Base-by-base conservation (phyloP, 345 rosid species). In the Kernera saxatilis region DNA sequence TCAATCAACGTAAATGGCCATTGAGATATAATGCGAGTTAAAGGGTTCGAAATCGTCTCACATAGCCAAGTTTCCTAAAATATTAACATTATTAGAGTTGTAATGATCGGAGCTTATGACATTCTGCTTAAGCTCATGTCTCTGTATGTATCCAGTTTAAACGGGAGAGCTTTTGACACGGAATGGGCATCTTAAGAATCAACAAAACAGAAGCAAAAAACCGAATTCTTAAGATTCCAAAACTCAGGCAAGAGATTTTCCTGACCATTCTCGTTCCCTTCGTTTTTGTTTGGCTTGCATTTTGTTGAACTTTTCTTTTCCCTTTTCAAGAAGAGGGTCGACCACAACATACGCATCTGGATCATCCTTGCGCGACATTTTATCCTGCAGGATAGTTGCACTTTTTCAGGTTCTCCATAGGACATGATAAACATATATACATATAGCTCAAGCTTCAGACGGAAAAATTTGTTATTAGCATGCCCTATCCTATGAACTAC, bases 241-340 rank as follows among this genome's bases (percentile, higher is more conserved):
- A 51, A 48, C 41, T 89, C 84, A 94, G 32, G 87, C 86, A 70
- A 94, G 98, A 76, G 98, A 89, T 64, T 79, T 85, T 33, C 99
- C 93, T 41, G 98, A 96, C 98, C 98, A 92, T 84, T 94, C 99
- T 19, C 94, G 82, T 33, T 84, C 92, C 59, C 72, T 70, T 59
- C 87, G 82, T 77, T 92, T 94, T 72, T 88, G 93, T 79, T 89
- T 89, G 63, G 99, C 97, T 80, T 79, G 89, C 89, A 92, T 92
- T 74, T 74, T 78, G 77, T 94, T 94, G 79, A 94, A 94, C 72
- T 94, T 94, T 71, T 89, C 99, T 77, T 88, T 94, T 60, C 99
- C 98, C 70, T 94, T 94, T 82, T 92, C 93, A 76, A 94, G 72
- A 39, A 91, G 92, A 72, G 98, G 98, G 67, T 94, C 98, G 41